Base-by-base conservation (phyloP, 768 basidiomycete genomes). In the Leccinum olivaceopallidum region DNA sequence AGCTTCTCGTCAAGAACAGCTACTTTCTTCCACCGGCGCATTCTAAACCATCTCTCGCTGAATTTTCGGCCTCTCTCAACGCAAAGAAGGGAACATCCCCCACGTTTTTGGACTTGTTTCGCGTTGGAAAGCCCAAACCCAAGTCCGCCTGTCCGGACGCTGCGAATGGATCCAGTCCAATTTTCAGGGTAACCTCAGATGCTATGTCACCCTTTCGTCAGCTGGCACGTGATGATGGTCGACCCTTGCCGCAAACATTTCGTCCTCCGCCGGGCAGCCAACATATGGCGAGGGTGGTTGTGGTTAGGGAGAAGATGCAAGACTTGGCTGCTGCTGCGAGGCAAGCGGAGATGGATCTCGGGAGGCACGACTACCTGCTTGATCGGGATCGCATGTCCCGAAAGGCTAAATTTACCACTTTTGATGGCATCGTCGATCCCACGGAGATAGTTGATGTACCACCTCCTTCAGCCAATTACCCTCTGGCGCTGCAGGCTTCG, bases 1-100 rank as follows among this genome's bases (percentile, higher is more conserved):
- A 86, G 44, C 81, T 94, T 56, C 83, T 94, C 44, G 88, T 94
- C 57, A 90, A 88, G 72, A 94, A 94, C 74, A 93, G 81, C 69
- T 94, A 94, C 71, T 94, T 91, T 69, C 85, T 94, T 39, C 92
- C 92, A 4, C 93, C 92, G 10, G 92, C 92, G 0, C 92, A 94
- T 68, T 81, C 86, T 47, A 94, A 94, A 69, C 92, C 92, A 2
- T 84, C 83, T 10, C 82, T 86, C 3, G 79, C 87, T 28, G 85
- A 89, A 55, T 83, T 92, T 60, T 81, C 83, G 18, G 72, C 79
- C 2, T 70, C 68, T 4, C 37, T 52, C 52, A 60, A 62, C 62
- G 60, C 77, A 32, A 76, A 79, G 60, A 89, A 85, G 71, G 79
- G 78, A 53, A 67, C 78, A 2, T 64, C 75, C 70, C 83, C 72